These are phyloP conservation scores for Aquanectria penicillioides DNA, from an alignment of 2,329 filamentous ascomycete genomes.

Conservation along the genomic window DNA sequence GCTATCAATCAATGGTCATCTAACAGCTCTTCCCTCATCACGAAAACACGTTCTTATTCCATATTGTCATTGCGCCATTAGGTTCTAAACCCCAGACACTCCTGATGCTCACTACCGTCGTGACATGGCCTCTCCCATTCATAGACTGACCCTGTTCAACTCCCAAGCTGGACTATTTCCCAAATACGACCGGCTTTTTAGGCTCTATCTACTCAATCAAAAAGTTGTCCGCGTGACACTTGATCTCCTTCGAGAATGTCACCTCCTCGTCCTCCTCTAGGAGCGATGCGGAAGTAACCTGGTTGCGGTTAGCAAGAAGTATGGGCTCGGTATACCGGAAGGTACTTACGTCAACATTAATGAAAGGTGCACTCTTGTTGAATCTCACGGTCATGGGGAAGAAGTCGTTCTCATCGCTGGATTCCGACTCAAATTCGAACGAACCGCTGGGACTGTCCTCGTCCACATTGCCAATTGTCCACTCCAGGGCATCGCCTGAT, in stretches of 20 bases:
- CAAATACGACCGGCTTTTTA: constrained; percentile 32
- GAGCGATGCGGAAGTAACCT: constrained; percentile 75
- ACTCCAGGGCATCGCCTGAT: constrained; percentile 90
- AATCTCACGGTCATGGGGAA: constrained; percentile 97
- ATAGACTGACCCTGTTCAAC: constrained; percentile 28
- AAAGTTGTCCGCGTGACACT: constrained; percentile 80
- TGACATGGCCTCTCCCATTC: constrained; percentile 38
- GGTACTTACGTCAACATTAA: constrained; percentile 89
- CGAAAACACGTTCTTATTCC: constrained; percentile 33
- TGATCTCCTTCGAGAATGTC: constrained; percentile 84
- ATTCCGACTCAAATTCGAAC: constrained; percentile 95
- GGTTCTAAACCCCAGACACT: constrained; percentile 42
- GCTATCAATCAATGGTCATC: too few species aligned
- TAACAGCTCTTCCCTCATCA: constrained; percentile 1
- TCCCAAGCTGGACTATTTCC: constrained; percentile 16
- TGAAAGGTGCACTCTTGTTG: constrained; percentile 83
- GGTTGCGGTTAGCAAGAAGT: constrained; percentile 20
- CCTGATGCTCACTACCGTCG: constrained; percentile 35
- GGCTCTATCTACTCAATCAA: constrained; percentile 71
- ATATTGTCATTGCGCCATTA: constrained; percentile 44
- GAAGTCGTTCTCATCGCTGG: constrained; percentile 90
- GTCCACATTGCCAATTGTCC: constrained; percentile 89
- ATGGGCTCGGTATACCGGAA: too few species aligned
- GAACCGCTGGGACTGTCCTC: constrained; percentile 84
- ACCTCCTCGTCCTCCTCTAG: constrained; percentile 82